Conservation (phyloP, 768 basidiomycete species). For the Podaxis rugospora region DNA sequence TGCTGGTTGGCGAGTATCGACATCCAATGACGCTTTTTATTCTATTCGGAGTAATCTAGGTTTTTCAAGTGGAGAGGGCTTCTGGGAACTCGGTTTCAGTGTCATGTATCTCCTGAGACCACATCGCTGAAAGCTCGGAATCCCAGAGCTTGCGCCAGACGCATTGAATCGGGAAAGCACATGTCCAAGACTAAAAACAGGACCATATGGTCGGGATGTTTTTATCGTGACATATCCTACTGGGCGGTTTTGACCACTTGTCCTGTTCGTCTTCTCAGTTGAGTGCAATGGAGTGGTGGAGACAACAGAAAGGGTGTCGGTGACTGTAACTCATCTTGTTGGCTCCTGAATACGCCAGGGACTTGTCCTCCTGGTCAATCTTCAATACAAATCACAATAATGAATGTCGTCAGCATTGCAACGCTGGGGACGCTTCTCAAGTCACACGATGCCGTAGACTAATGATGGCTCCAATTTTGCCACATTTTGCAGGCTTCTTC, state of each 20-base stretch:
- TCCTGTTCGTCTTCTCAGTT: no score
- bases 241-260: no score
- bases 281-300: no score
- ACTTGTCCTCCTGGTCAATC: no score
- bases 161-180: not conserved
- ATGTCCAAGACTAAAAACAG: not conserved
- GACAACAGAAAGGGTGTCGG: not conserved
- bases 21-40: not conserved
- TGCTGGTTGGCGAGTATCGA: not conserved
- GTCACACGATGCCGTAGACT: not conserved
- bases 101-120: no score
- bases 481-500: not conserved
- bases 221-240: no score
- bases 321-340: not conserved
- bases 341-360: no score
- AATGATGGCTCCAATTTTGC: not conserved
- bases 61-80: not conserved
- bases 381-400: not conserved
- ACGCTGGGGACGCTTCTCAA: not conserved
- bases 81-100: not conserved
- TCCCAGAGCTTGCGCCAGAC: not conserved
- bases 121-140: conserved; percentile 1
- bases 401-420: not conserved
- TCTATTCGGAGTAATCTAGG: conserved; percentile 1
- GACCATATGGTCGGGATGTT: not conserved